These are phyloP conservation scores for Heliamphora exappendiculata DNA, from an alignment of 148 eudicot genomes.

Conservation along the genomic window DNA sequence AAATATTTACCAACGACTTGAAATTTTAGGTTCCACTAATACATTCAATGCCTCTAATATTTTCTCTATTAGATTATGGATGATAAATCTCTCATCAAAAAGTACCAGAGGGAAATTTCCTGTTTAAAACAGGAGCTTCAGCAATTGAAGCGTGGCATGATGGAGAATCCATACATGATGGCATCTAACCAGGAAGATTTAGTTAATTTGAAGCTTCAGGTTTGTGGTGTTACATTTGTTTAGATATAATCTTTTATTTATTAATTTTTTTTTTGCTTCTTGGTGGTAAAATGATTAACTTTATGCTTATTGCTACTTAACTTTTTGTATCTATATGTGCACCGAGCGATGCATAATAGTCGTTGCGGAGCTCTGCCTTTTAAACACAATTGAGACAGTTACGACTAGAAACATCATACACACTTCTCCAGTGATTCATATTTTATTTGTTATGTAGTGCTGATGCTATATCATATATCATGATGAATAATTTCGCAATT, in stretches of 20 bases:
- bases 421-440: too few relatives aligned
- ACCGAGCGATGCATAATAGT: not conserved
- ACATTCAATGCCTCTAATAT: not conserved
- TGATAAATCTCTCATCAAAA: constrained; percentile 54
- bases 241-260: not conserved
- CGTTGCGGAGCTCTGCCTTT: not conserved
- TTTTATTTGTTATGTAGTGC: too few relatives aligned
- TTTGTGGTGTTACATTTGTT: not conserved
- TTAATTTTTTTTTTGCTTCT: not conserved
- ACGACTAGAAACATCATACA: not conserved
- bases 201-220: constrained; percentile 44
- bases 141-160: constrained; percentile 44
- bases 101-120: constrained; percentile 51
- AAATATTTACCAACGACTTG: not conserved
- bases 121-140: constrained; percentile 46
- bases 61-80: constrained; percentile 35
- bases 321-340: not conserved
- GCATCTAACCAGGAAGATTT: constrained; percentile 49
- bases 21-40: not conserved
- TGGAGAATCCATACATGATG: constrained; percentile 26
- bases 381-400: not conserved
- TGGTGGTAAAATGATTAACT: not conserved
- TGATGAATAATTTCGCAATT: not conserved
- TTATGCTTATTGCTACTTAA: not conserved
- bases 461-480: not conserved